Conservation (phyloP, 176 grass and related monocot genomes). For the Chloris gayana region DNA sequence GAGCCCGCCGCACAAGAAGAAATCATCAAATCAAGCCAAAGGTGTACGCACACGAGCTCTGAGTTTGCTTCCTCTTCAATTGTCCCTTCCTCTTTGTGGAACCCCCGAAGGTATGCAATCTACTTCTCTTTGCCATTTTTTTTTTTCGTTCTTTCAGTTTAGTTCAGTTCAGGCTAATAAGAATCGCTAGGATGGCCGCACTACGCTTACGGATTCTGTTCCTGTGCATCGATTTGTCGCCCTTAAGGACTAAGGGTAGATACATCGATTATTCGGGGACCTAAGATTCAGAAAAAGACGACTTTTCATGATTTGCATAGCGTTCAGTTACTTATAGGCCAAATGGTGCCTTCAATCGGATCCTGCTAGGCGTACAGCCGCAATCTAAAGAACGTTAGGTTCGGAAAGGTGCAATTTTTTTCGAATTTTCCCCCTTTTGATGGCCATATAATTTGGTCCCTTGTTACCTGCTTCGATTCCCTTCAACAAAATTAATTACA, state of each 20-base stretch:
- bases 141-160: not conserved
- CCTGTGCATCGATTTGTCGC: not conserved
- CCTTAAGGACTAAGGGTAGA: too few relatives aligned
- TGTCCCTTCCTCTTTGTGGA: not conserved
- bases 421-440: too few relatives aligned
- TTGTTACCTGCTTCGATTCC: not conserved
- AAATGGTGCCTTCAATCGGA: not conserved
- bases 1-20: not conserved
- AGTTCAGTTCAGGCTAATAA: not conserved
- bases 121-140: not conserved
- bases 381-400: too few relatives aligned
- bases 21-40: not conserved
- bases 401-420: too few relatives aligned
- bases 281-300: too few relatives aligned
- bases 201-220: not conserved
- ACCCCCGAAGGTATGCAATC: constrained; percentile 31
- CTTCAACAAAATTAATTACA: not conserved
- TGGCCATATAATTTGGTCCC: too few relatives aligned
- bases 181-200: not conserved
- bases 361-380: too few relatives aligned
- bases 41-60: not conserved
- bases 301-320: not conserved
- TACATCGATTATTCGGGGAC: not conserved
- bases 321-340: not conserved
- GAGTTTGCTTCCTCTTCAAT: not conserved